Base-by-base conservation (phyloP, 1,139 yeast genomes). In the Taphrina wiesneri region DNA sequence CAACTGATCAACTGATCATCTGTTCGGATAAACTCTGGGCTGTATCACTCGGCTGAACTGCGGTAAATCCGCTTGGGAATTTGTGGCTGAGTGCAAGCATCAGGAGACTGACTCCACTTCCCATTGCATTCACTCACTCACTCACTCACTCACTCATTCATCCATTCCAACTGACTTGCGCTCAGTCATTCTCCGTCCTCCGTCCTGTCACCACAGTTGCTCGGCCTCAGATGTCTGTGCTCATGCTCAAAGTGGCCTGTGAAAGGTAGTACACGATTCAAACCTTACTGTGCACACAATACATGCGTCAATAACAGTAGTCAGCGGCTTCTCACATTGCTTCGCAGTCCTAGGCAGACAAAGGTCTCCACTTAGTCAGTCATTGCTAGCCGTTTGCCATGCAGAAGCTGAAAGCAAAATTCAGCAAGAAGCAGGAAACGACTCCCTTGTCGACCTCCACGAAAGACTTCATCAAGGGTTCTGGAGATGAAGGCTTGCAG, bases 401-500 rank as follows among this genome's bases (percentile, higher is more conserved):
- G 59, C 19, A 60, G 34, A 51, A 28, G 25, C 57, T 60, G 23
- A 51, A 53, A 15, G 51, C 39, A 9, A 49, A 43, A 32, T 54
- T 54, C n/a, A 34, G 36, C 49, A 60, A 46, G 23, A 60, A 60
- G 43, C 21, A 26, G 15, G 64, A 49, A 15, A 17, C 45, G 4
- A 32, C 39, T 11, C 51, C 49, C 2, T 30, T 60, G 19, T n/a
- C 57, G 11, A 15, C 23, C 19, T 51, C 64, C 7, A 49, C 57
- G 11, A 49, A 51, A 41, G 34, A 23, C 26, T 60, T 60, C 57
- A 51, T 60, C 43, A 60, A 60, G 30, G 64, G 64, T 25, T 25
- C 56, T 3, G 64, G 64, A n/a, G 64, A 60, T 28, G 56, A 60
- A 9, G 64, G 64, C 19, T 46, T 60, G 17, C 46, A 41, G n/a